These are phyloP conservation scores for Logfia minima DNA, from an alignment of 129 eudicot species.

Conservation along the genomic window DNA sequence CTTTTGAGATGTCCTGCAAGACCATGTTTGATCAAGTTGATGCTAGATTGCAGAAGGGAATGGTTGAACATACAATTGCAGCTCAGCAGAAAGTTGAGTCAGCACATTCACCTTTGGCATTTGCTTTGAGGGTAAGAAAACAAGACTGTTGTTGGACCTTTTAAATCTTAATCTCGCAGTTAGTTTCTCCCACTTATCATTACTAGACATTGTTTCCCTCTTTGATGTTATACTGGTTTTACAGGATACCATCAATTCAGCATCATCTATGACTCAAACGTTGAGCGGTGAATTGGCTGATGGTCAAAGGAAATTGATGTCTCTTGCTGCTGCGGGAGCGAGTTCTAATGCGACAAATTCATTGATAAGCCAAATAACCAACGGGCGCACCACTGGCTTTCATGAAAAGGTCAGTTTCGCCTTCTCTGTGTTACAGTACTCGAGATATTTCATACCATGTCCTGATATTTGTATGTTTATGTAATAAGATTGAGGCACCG, in stretches of 20 bases:
- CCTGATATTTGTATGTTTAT: background rate
- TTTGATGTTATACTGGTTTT: slow-evolving; percentile 1
- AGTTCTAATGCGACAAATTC: slow-evolving; percentile 50
- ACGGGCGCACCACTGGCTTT: slow-evolving; percentile 63
- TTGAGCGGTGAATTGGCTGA: slow-evolving; percentile 69
- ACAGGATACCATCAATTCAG: slow-evolving; percentile 82
- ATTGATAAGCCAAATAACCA: slow-evolving; percentile 59
- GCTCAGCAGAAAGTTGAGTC: slow-evolving; percentile 71
- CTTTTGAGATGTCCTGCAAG: slow-evolving; percentile 86
- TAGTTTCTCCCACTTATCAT: background rate
- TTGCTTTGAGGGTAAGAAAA: slow-evolving; percentile 71
- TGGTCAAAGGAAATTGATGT: slow-evolving; percentile 70
- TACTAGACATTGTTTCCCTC: background rate
- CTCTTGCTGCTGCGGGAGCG: slow-evolving; percentile 75
- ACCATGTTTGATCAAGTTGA: slow-evolving; percentile 92
- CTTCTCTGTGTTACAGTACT: background rate
- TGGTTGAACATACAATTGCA: slow-evolving; percentile 65
- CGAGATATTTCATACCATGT: background rate
- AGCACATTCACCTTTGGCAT: slow-evolving; percentile 65
- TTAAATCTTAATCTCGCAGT: background rate
- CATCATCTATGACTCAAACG: slow-evolving; percentile 71
- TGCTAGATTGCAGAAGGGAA: slow-evolving; percentile 81
- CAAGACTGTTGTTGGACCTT: background rate
- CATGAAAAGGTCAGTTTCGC: slow-evolving; percentile 65
- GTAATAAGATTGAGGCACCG: slow-evolving; percentile 65